These are phyloP conservation scores for Talaromyces trachyspermus DNA, from an alignment of 495 filamentous ascomycete genomes.

Conservation along the genomic window DNA sequence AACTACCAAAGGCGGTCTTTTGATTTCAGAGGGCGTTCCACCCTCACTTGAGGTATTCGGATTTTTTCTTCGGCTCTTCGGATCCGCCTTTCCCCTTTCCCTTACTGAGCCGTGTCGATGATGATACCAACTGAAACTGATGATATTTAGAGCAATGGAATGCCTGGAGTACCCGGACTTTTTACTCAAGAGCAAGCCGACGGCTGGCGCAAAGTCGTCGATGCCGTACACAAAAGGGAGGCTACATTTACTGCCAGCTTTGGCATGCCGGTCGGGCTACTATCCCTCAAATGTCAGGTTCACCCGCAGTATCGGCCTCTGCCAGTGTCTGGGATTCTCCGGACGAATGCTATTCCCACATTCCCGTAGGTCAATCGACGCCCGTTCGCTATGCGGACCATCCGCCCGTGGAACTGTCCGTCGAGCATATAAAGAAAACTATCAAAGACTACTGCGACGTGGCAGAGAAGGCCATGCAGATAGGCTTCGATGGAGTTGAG, in stretches of 20 bases:
- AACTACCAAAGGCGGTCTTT: constrained; percentile 43
- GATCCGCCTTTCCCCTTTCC: too few species aligned
- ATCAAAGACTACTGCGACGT: constrained; percentile 53
- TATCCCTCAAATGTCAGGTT: constrained; percentile 37
- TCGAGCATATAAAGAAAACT: constrained; percentile 33
- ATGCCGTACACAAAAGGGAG: constrained; percentile 58
- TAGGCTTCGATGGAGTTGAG: constrained; percentile 74
- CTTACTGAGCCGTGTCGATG: too few species aligned
- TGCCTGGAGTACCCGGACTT: constrained; percentile 54
- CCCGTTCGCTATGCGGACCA: constrained; percentile 34
- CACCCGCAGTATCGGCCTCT: constrained; percentile 28
- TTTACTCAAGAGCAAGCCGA: constrained; percentile 51
- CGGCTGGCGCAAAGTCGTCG: constrained; percentile 55
- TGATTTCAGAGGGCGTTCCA: constrained; percentile 50
- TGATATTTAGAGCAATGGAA: constrained; percentile 28
- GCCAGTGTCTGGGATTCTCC: constrained; percentile 35
- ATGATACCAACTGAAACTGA: not conserved
- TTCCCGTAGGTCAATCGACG: constrained; percentile 25
- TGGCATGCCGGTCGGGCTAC: constrained; percentile 57
- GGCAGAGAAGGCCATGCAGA: constrained; percentile 53
- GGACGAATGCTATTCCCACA: constrained; percentile 29
- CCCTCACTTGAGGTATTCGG: constrained; percentile 37
- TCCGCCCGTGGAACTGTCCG: constrained; percentile 39
- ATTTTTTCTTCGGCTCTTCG: not conserved
- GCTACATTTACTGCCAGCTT: constrained; percentile 60